Conservation (phyloP, 352 stramenopile genomes). For the Pythium utonaiense region DNA sequence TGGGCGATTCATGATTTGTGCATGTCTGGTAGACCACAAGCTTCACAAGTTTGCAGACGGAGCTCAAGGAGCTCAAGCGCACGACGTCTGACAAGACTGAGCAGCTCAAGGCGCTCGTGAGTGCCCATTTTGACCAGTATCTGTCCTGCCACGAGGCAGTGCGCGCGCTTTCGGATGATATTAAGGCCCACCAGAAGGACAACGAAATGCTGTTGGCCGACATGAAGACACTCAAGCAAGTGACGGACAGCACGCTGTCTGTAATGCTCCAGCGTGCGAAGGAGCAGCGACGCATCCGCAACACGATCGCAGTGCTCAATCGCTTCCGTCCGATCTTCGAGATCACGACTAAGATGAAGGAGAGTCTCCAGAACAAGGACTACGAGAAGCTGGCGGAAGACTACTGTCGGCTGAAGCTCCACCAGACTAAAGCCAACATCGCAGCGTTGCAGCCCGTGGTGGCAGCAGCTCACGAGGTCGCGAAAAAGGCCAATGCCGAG, state of each 20-base stretch:
- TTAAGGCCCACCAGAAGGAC: slow-evolving; percentile 59
- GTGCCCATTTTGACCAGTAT: slow-evolving; percentile 81
- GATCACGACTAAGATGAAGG: slow-evolving; percentile 74
- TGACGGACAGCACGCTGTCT: slow-evolving; percentile 63
- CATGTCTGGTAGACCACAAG: slow-evolving; percentile 72
- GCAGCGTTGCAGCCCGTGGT: slow-evolving; percentile 54
- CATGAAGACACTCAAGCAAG: slow-evolving; percentile 54
- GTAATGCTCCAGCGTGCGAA: slow-evolving; percentile 75
- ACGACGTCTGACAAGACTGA: slow-evolving; percentile 81
- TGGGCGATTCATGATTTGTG: too few species aligned
- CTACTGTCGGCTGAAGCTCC: slow-evolving; percentile 63
- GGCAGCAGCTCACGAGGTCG: slow-evolving; percentile 53
- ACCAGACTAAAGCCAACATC: slow-evolving; percentile 64
- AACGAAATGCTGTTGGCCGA: slow-evolving; percentile 44
- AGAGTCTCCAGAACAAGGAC: slow-evolving; percentile 52
- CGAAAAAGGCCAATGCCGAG: slow-evolving; percentile 50
- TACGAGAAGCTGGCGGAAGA: slow-evolving; percentile 75
- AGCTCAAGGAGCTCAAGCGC: slow-evolving; percentile 66
- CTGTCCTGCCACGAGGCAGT: slow-evolving; percentile 79
- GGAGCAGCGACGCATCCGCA: slow-evolving; percentile 72
- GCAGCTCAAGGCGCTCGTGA: slow-evolving; percentile 80
- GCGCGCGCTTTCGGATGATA: slow-evolving; percentile 52
- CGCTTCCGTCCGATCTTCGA: slow-evolving; percentile 70
- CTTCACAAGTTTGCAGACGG: slow-evolving; percentile 52
- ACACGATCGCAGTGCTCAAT: slow-evolving; percentile 64